Conservation (phyloP, 176 grass and related monocot genomes). For the Poa annua region DNA sequence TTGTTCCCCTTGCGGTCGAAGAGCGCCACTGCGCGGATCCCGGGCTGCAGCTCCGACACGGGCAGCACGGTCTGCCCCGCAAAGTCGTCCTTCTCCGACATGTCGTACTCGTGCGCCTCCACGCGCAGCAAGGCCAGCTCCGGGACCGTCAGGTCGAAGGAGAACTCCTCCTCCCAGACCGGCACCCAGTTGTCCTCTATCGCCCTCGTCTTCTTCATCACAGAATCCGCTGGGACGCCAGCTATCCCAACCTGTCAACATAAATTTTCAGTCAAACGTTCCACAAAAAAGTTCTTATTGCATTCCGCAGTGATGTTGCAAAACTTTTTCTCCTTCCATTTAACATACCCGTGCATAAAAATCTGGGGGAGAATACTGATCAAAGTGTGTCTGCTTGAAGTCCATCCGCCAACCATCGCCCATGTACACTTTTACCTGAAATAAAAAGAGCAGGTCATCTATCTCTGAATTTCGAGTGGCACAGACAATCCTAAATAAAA, state of each 20-base stretch:
- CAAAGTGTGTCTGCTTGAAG: constrained; percentile 85
- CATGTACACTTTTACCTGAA: constrained; percentile 94
- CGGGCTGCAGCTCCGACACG: constrained; percentile 71
- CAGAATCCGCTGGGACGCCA: neutral
- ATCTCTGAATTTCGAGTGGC: neutral
- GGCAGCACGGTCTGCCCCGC: constrained; percentile 81
- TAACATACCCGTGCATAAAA: constrained; percentile 73
- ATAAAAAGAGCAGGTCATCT: neutral
- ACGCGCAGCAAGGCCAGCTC: constrained; percentile 89
- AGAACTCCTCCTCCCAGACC: constrained; percentile 81
- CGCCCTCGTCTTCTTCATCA: constrained; percentile 65
- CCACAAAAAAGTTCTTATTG: neutral
- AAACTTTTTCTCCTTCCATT: neutral
- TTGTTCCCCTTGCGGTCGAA: constrained; percentile 68
- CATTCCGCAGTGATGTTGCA: neutral
- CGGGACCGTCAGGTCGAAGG: constrained; percentile 63
- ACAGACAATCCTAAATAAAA: neutral
- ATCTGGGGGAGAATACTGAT: constrained; percentile 90
- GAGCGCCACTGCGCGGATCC: constrained; percentile 76
- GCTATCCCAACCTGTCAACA: neutral
- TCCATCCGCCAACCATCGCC: constrained; percentile 90
- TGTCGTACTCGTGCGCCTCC: constrained; percentile 90
- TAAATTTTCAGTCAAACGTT: neutral
- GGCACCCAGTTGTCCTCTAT: constrained; percentile 94
- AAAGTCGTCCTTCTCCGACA: constrained; percentile 98